Evolutionary conservation across 2,329 filamentous ascomycete species (phyloP), one percentile per base, ranked within the genome.

Genomic region (Zelopaecilomyces penicillatus): DNA sequence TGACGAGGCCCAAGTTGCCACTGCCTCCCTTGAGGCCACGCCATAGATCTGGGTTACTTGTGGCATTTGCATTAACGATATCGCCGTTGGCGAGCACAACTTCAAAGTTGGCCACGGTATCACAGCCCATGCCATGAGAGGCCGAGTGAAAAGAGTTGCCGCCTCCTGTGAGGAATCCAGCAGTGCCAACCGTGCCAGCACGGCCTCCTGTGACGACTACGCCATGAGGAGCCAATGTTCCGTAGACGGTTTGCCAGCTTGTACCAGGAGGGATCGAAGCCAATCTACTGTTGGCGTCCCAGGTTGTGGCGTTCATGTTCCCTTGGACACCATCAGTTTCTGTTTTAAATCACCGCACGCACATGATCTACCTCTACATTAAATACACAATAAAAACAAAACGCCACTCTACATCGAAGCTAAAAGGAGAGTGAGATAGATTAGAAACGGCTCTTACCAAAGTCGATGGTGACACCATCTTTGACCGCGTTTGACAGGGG

Each of bases 51-150:
- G 51, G 3, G 47, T 72, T 62, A 10, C 53, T 42, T 0, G 48
- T 44, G 0, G 39, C 39, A 36, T 65, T 68, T 1, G 67, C 72
- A 4, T 63, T 61, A 31, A 75, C 58, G 12, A 77, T 61, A 3
- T 52, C 46, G 0, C 73, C 73, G 30, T 64, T 59, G 0, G 69
- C 66, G 1, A 75, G 65, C 2, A 78, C 73, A 8, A 78, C 61
- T 38, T 75, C 63, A 41, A 63, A 74, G 19, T 61, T 62, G 19
- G 55, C 52, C 9, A 73, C 64, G 6, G 63, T 69, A 54, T 75
- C 71, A 48, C 68, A 73, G 6, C 62, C 67, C 53, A 57, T 54
- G 31, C 55, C 55, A 43, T 57, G 55, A 28, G 55, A 57, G 2
- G 52, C 61, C 4, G 57, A 61, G 40, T 65, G 57, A 44, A 62